Percentiles rank a stretch among this genome's conserved stretches.
phyloP scores from a whole-genome alignment of 352 stramenopile genomes.

The Phytophthora colocasiae region DNA sequence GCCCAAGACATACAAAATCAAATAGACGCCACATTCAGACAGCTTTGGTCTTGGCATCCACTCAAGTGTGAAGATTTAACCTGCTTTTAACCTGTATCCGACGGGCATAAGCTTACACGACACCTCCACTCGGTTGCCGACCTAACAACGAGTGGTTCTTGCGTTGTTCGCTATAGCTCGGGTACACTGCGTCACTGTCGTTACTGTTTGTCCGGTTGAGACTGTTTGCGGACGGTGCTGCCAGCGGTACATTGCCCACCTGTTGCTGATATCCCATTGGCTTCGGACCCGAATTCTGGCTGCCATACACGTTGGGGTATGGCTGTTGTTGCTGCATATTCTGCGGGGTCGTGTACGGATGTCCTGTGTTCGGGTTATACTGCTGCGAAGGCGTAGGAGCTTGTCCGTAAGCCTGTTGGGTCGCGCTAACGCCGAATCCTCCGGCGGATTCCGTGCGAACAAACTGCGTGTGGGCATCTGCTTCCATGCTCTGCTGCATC shows the following conservation, averaged over 20 bases:
- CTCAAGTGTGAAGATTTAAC: background rate
- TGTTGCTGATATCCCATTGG: slow-evolving; percentile 42
- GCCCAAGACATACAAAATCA: slow-evolving; percentile 36
- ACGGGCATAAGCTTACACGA: slow-evolving; percentile 50
- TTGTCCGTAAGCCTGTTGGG: slow-evolving; percentile 43
- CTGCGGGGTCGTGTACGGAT: slow-evolving; percentile 37
- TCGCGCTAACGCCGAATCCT: slow-evolving; percentile 35
- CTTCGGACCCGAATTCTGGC: slow-evolving; percentile 34
- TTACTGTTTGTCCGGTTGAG: slow-evolving; percentile 42
- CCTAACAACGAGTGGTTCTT: slow-evolving; percentile 76
- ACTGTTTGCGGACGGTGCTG: slow-evolving; percentile 22
- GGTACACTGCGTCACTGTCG: slow-evolving; percentile 63
- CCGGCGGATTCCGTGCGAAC: slow-evolving; percentile 50
- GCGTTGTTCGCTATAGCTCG: slow-evolving; percentile 66
- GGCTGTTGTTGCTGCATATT: slow-evolving; percentile 36
- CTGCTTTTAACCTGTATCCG: background rate
- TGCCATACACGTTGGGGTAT: slow-evolving; percentile 28
- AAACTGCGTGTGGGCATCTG: slow-evolving; percentile 52
- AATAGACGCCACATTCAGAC: slow-evolving; percentile 13
- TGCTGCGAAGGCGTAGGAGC: slow-evolving; percentile 39
- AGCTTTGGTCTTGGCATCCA: background rate
- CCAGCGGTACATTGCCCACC: slow-evolving; percentile 40
- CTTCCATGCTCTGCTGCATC: slow-evolving; percentile 78
- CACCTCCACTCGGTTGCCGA: slow-evolving; percentile 65
- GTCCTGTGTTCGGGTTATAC: slow-evolving; percentile 37